phyloP scores from a whole-genome alignment of 129 eudicot species.

The Pulicaria dysenterica region DNA sequence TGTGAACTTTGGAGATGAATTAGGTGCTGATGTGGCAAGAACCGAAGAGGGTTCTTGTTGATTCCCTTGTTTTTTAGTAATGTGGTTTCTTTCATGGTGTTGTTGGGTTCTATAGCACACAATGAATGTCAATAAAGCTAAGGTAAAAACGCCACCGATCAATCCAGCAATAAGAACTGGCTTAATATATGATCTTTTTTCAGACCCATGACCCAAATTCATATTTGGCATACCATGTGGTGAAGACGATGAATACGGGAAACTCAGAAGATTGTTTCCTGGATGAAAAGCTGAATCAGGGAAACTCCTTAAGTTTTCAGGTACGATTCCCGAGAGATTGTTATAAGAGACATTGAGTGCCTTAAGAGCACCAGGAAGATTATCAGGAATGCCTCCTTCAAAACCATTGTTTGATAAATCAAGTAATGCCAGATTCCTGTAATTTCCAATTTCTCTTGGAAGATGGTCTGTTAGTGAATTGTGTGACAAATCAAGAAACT shows the following conservation, averaged over 20 bases:
- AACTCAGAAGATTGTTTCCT: conserved; percentile 57
- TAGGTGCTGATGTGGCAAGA: conserved; percentile 37
- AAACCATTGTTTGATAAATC: conserved; percentile 64
- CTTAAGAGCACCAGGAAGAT: conserved; percentile 55
- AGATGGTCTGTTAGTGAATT: conserved; percentile 59
- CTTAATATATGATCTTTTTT: conserved; percentile 40
- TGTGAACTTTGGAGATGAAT: conserved; percentile 29
- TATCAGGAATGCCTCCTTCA: conserved; percentile 65
- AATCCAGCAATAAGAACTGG: conserved; percentile 62
- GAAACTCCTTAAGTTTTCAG: conserved; percentile 60
- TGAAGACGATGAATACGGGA: conserved; percentile 45
- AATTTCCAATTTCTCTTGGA: conserved; percentile 53
- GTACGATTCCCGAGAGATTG: conserved; percentile 75
- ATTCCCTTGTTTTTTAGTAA: conserved; percentile 39
- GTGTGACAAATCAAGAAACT: conserved; percentile 65
- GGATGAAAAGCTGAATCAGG: conserved; percentile 84
- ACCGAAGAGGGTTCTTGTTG: conserved; percentile 31
- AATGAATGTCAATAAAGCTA: conserved; percentile 47
- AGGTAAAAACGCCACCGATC: conserved; percentile 42
- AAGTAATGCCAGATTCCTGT: conserved; percentile 46
- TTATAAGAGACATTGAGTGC: conserved; percentile 66
- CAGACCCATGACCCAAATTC: conserved; percentile 36
- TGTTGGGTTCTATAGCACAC: conserved; percentile 49
- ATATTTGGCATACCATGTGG: conserved; percentile 34
- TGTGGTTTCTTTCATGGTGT: conserved; percentile 15